Evolutionary conservation across 768 basidiomycete genomes (phyloP).

Genomic region (Lactarius indigo): DNA sequence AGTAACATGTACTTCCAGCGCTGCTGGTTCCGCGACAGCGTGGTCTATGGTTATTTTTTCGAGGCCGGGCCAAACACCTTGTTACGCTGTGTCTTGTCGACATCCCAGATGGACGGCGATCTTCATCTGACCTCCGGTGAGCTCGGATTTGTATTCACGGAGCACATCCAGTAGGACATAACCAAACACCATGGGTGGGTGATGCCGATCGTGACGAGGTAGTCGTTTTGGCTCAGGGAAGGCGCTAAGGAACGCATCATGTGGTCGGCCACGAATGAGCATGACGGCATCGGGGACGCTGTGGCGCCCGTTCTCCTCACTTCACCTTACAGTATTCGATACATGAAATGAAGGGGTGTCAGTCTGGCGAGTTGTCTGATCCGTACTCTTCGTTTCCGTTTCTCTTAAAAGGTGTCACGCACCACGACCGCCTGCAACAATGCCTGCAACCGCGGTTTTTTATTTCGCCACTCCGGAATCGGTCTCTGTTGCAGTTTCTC

Average conservation of each 20-base stretch:
- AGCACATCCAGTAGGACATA: slow-evolving; percentile 76
- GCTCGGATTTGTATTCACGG: slow-evolving; percentile 68
- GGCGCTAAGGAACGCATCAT: slow-evolving; percentile 86
- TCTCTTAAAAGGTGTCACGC: too few relatives aligned
- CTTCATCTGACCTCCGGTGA: slow-evolving; percentile 60
- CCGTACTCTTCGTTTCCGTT: too few relatives aligned
- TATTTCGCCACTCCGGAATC: too few relatives aligned
- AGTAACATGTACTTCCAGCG: slow-evolving; percentile 72
- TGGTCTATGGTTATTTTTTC: slow-evolving; percentile 89
- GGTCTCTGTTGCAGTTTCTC: too few relatives aligned
- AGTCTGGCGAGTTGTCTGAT: too few relatives aligned
- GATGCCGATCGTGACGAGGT: slow-evolving; percentile 86
- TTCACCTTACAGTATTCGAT: too few relatives aligned
- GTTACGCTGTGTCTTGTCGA: slow-evolving; percentile 50
- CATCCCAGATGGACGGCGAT: slow-evolving; percentile 71
- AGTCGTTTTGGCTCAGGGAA: slow-evolving; percentile 70
- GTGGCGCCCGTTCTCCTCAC: too few relatives aligned
- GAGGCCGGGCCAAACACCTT: slow-evolving; percentile 63
- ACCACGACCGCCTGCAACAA: too few relatives aligned
- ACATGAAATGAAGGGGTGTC: too few relatives aligned
- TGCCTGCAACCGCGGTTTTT: too few relatives aligned
- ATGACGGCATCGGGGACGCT: slow-evolving; percentile 74
- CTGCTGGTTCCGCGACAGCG: slow-evolving; percentile 85
- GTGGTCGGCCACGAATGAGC: slow-evolving; percentile 87
- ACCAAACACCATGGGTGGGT: slow-evolving; percentile 86